These are phyloP conservation scores for Kandelia obovata DNA, from an alignment of 345 rosid species.

Conservation along the genomic window DNA sequence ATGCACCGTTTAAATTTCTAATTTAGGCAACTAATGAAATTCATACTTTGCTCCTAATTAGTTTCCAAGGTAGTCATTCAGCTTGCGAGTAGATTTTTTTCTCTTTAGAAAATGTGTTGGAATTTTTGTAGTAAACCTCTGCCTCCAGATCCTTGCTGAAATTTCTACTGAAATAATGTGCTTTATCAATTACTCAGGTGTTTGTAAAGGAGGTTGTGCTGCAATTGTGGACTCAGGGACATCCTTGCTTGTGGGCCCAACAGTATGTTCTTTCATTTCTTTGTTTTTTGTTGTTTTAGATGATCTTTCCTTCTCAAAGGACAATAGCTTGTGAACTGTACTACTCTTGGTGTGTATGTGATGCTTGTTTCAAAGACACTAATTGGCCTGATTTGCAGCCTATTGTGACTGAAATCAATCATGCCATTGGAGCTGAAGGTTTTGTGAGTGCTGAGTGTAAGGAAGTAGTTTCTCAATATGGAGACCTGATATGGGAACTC, in stretches of 20 bases:
- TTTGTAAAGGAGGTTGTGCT: constrained; percentile 58
- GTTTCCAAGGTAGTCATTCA: not conserved
- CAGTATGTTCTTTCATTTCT: constrained; percentile 35
- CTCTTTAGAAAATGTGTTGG: not conserved
- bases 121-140: not conserved
- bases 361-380: not conserved
- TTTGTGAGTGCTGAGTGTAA: constrained; percentile 60
- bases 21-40: too few species aligned
- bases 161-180: not conserved
- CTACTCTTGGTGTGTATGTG: too few species aligned
- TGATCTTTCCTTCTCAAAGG: too few species aligned
- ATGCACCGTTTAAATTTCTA: too few species aligned
- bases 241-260: constrained; percentile 76
- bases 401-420: constrained; percentile 67
- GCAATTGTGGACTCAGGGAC: constrained; percentile 81
- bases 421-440: constrained; percentile 77
- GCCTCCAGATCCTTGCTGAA: not conserved
- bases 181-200: constrained; percentile 30
- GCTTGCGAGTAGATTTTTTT: not conserved
- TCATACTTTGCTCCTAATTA: too few species aligned
- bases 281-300: not conserved
- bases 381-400: constrained; percentile 35
- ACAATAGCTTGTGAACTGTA: too few species aligned
- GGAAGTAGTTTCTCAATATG: constrained; percentile 61
- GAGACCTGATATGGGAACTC: constrained; percentile 71